Percentiles rank a stretch among this genome's conserved stretches.
These are phyloP conservation scores for Acanthamoeba polyphaga DNA, from an alignment of 208 protist species.

Conservation along the genomic window DNA sequence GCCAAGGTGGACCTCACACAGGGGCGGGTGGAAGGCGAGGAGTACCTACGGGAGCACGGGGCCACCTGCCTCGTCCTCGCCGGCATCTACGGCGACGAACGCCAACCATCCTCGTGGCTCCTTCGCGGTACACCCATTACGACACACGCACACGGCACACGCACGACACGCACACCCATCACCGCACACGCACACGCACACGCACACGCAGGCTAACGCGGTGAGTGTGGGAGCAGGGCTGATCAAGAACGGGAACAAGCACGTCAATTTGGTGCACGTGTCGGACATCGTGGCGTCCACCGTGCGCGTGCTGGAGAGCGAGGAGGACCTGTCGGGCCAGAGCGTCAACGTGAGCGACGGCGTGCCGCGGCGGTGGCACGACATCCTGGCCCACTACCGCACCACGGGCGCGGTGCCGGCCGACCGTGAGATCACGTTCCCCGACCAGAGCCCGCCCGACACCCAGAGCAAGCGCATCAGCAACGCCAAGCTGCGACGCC, in stretches of 20 bases:
- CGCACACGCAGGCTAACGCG: no score
- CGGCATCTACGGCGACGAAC: conserved; percentile 57
- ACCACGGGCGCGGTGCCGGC: not conserved
- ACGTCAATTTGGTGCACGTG: conserved; percentile 61
- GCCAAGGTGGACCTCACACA: not conserved
- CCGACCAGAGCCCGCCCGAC: conserved; percentile 33
- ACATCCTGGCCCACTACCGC: conserved; percentile 58
- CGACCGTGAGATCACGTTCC: conserved; percentile 57
- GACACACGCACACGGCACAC: not conserved
- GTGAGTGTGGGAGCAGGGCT: not conserved
- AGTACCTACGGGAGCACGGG: conserved; percentile 18
- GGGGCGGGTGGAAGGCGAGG: conserved; percentile 16
- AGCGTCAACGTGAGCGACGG: conserved; percentile 60
- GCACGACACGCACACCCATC: not conserved
- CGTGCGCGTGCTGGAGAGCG: not conserved
- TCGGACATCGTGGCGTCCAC: conserved; percentile 32
- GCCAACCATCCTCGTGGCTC: conserved; percentile 40
- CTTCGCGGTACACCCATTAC: not conserved
- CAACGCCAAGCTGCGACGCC: conserved; percentile 29
- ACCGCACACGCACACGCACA: not conserved
- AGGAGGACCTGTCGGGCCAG: not conserved
- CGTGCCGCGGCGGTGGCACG: conserved; percentile 29
- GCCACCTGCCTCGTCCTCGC: conserved; percentile 21
- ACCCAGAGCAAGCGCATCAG: conserved; percentile 65
- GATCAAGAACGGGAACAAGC: conserved; percentile 63